phyloP scores from a whole-genome alignment of 169 alveolate genomes.

The Fabrea salina region DNA sequence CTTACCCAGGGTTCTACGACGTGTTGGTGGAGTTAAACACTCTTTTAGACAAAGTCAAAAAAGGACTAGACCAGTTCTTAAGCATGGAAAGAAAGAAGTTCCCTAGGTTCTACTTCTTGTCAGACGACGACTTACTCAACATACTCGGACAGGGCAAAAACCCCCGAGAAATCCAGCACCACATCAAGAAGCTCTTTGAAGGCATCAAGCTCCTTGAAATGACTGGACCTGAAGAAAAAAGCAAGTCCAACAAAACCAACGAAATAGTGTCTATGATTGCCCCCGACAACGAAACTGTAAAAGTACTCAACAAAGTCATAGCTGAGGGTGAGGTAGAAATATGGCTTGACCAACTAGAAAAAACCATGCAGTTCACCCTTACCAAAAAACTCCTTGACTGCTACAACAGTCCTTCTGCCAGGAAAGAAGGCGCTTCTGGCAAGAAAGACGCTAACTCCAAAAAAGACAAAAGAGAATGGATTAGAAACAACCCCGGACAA shows the following conservation, averaged over 20 bases:
- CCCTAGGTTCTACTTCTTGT: constrained; percentile 98
- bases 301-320: constrained; percentile 45
- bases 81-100: constrained; percentile 96
- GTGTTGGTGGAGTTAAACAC: constrained; percentile 91
- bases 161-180: constrained; percentile 92
- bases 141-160: constrained; percentile 97
- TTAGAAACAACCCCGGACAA: constrained; percentile 80
- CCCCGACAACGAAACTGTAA: constrained; percentile 86
- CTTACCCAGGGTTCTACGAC: constrained; percentile 90
- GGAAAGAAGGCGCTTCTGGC: no score
- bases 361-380: constrained; percentile 71
- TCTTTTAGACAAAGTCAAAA: constrained; percentile 90
- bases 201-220: constrained; percentile 91
- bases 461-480: constrained; percentile 82
- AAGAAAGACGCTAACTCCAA: constrained; percentile 58
- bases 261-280: constrained; percentile 78
- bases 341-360: constrained; percentile 65
- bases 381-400: constrained; percentile 54
- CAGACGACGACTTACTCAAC: constrained; percentile 97
- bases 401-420: no score
- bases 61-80: constrained; percentile 94
- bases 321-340: constrained; percentile 60
- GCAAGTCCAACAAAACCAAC: constrained; percentile 41
- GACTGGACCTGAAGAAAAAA: constrained; percentile 89
- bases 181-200: constrained; percentile 97